Base-by-base conservation (phyloP, 164 flowering plant genomes). In the Stephania japonica region DNA sequence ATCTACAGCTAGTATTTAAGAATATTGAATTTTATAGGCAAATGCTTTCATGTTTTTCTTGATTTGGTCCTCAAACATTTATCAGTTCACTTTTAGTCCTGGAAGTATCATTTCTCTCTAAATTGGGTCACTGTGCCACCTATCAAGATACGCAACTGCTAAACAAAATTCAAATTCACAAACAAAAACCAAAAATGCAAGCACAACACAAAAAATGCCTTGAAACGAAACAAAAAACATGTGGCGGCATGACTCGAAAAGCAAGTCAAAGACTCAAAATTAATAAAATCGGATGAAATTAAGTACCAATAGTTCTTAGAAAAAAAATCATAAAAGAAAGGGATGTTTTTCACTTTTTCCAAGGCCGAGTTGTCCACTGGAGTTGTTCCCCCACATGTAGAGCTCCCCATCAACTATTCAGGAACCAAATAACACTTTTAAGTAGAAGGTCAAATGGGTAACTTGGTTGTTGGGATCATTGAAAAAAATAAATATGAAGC, bases 321-420 rank as follows among this genome's bases (percentile, higher is more conserved):
- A 70, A 14, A 53, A 18, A 53, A 32, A 32, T 32, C 38, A 1
- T 0, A 32, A 32, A 4, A 32, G 38, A 32, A 32, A 32, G 38
- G 38, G 38, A 32, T 32, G 24, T 21, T 16, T 47, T 42, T 71
- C 85, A 90, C 99, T 90, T 85, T 84, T 96, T 81, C 99, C 99
- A 78, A 93, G 91, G 64, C 99, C 99, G 80, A 96, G 97, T 84
- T 96, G 99, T 64, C 99, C 98, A 76, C 80, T 85, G 44, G 93
- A 81, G 79, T 96, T 96, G 75, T 83, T 89, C 26, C 99, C 99
- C 98, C 99, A 96, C 89, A 91, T 83, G 80, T 90, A 93, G 19
- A 96, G 92, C 74, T 89, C 98, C 32, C 98, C 97, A 79, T 91
- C 91, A 80, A 70, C 99, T 95, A 70, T 71, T 53, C 76, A 67